Evolutionary conservation across 139 green algal genomes (phyloP).

Genomic region (Tetraselmis chui): DNA sequence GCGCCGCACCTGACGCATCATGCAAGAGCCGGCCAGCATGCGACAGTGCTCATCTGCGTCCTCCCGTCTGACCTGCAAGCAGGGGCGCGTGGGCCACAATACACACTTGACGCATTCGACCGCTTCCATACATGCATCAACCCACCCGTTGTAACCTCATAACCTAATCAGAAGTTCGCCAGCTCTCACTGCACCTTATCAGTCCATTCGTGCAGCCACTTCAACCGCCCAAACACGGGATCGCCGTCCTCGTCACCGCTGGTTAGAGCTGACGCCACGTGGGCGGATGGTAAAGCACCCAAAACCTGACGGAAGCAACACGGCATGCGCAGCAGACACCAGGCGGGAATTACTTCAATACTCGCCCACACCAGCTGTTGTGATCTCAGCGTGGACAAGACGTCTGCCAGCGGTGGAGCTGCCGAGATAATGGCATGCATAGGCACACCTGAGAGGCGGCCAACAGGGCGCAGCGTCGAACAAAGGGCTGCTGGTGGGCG

Average conservation of each 20-base stretch:
- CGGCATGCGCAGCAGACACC: background rate
- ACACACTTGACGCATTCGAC: background rate
- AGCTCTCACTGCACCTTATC: background rate
- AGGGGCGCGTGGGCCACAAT: background rate
- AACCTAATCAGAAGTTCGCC: background rate
- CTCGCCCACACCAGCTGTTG: too few relatives aligned
- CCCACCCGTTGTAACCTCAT: too few relatives aligned
- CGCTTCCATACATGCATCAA: background rate
- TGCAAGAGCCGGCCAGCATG: background rate
- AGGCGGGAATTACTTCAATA: background rate
- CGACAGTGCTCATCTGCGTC: background rate
- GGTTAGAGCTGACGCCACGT: background rate
- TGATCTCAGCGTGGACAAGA: too few relatives aligned
- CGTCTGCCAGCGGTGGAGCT: background rate
- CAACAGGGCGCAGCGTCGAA: background rate
- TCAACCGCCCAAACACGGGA: background rate
- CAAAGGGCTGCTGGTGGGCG: slow-evolving; percentile 5
- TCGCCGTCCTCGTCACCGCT: background rate
- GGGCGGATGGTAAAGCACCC: background rate
- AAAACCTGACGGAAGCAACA: background rate
- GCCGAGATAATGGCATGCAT: background rate
- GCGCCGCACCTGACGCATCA: background rate
- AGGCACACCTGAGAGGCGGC: background rate
- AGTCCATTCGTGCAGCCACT: background rate
- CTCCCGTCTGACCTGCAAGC: background rate